Base-by-base conservation (phyloP, 257 asterid species). In the Plectranthus barbatus region DNA sequence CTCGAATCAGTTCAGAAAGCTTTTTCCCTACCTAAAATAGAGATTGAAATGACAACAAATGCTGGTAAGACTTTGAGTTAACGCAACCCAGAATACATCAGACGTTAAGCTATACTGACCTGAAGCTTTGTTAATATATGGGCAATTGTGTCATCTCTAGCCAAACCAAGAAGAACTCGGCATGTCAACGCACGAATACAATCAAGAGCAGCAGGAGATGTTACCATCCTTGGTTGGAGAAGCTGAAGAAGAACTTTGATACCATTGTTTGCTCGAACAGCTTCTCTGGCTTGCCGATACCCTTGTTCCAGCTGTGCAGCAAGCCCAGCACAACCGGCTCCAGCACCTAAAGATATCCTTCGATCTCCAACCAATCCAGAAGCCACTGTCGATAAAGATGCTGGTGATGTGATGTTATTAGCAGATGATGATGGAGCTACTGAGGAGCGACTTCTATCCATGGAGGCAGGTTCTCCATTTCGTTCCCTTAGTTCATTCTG, bases 281-380 rank as follows among this genome's bases (percentile, higher is more conserved):
- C 95, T 75, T 87, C 99, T 74, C 99, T 85, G 12, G 99, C 95
- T 79, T 87, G 99, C 47, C 78, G 84, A 73, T 90, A 93, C 37
- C 95, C 87, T 80, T 90, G 97, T 79, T 93, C 99, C 64, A 93
- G 85, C 79, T 90, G 99, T 5, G 99, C 97, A 67, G 99, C 96
- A 67, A 93, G 94, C 61, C 97, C 97, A 81, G 96, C 92, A 84
- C 86, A 82, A 41, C 97, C 95, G 40, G 96, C 85, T 73, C 96
- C 96, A n/a, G 82, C 86, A 70, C 96, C 97, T 64, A 89, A 65
- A 6, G 94, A 82, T 68, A 93, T 93, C 73, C 99, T 82, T 15
- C 99, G 92, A 56, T 93, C 99, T 73, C 99, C 99, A 26, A 93
- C 99, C 71, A 93, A 81, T 34, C 97, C 96, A 65, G 96, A 93